These are phyloP conservation scores for Sordariomycetes sp. DNA, from an alignment of 2,329 filamentous ascomycete genomes.

Conservation along the genomic window DNA sequence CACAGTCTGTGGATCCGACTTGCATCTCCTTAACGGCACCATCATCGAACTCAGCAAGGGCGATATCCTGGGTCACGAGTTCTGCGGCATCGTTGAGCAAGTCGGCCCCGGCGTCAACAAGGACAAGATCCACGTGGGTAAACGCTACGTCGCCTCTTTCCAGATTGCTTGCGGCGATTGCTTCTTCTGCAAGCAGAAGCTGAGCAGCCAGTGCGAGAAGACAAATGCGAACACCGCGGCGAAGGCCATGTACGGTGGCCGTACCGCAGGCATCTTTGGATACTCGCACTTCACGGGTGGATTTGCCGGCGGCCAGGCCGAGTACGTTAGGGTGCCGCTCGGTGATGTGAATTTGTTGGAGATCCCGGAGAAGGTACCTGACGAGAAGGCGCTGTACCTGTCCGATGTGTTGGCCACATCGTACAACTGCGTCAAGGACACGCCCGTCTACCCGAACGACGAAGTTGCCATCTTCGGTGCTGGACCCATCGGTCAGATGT, in stretches of 20 bases:
- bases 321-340: conserved; percentile 75
- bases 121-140: conserved; percentile 34
- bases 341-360: conserved; percentile 75
- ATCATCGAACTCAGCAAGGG: conserved; percentile 52
- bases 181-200: conserved; percentile 69
- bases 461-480: conserved; percentile 78
- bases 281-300: conserved; percentile 77
- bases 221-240: conserved; percentile 67
- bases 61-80: conserved; percentile 58
- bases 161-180: conserved; percentile 71
- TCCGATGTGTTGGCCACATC: conserved; percentile 73
- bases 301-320: conserved; percentile 80
- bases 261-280: conserved; percentile 66
- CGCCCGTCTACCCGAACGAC: conserved; percentile 67
- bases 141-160: conserved; percentile 75
- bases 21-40: conserved; percentile 46
- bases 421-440: conserved; percentile 78
- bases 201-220: conserved; percentile 70
- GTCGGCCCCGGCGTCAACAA: conserved; percentile 42
- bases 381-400: conserved; percentile 76
- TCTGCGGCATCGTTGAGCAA: conserved; percentile 46
- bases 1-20: conserved; percentile 49
- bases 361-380: conserved; percentile 69
- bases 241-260: conserved; percentile 70
- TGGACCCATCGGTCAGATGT: conserved; percentile 82